Conservation (phyloP, 257 asterid genomes). For the Echium plantagineum region DNA sequence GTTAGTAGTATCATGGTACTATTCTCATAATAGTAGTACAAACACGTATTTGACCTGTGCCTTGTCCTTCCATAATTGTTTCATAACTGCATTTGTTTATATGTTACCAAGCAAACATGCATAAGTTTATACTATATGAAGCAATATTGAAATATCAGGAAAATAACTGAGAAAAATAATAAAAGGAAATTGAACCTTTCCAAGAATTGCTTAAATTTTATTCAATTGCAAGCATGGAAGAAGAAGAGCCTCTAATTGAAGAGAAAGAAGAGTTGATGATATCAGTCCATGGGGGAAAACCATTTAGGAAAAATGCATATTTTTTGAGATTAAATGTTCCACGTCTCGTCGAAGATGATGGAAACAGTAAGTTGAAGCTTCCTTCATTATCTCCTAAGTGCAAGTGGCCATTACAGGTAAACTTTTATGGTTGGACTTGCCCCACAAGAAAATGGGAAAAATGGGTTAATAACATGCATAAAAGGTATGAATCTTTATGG, state of each 20-base stretch:
- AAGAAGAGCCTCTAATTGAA: slow-evolving; percentile 9
- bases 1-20: too few species aligned
- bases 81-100: too few species aligned
- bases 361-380: slow-evolving; percentile 10
- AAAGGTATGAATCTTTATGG: slow-evolving; percentile 15
- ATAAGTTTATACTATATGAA: too few species aligned
- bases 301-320: slow-evolving; percentile 14
- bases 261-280: slow-evolving; percentile 26
- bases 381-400: slow-evolving; percentile 20
- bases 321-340: slow-evolving; percentile 18
- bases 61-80: too few species aligned
- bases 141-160: too few species aligned
- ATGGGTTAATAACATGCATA: slow-evolving; percentile 22
- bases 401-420: slow-evolving; percentile 21
- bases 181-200: too few species aligned
- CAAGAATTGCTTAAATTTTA: background rate
- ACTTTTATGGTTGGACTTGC: slow-evolving; percentile 19
- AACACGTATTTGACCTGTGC: too few species aligned
- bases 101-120: too few species aligned
- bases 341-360: slow-evolving; percentile 10
- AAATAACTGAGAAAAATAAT: too few species aligned
- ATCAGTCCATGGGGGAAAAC: slow-evolving; percentile 23
- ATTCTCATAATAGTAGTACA: too few species aligned
- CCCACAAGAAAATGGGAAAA: slow-evolving; percentile 15
- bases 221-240: background rate